Base-by-base conservation (phyloP, 345 rosid species). In the Citrus glauca region DNA sequence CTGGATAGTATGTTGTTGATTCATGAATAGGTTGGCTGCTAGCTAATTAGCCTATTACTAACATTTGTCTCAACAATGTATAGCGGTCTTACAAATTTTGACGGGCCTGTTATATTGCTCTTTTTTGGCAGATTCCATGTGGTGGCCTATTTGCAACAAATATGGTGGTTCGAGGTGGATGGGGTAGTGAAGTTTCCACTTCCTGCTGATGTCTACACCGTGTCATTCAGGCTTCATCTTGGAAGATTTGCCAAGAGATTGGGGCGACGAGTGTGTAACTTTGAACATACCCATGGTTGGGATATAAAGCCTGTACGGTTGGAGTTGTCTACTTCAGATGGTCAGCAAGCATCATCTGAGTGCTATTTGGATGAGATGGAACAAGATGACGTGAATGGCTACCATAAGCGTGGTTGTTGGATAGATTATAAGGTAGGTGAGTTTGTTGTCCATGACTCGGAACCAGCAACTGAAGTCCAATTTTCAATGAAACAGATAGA, bases 151-250 rank as follows among this genome's bases (percentile, higher is more conserved):
- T 85, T 93, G 81, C 97, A 89, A 83, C 97, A 93, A 87, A 89
- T 93, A 79, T 93, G 98, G 97, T 94, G 97, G 98, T 94, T 94
- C 80, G 96, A 93, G 87, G 97, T 90, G 16, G 97, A 92, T 71
- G 99, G 98, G 78, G 80, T 79, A 48, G 91, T 93, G 55, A 95
- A 83, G 82, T 93, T 92, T 83, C 93, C 93, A 81, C 87, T 95
- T 66, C 98, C 97, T 30, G 87, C 97, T 73, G 98, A 91, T 84
- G 60, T 87, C 27, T 95, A 93, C 85, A 90, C 96, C 30, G 55
- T 95, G 8, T 88, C 89, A 71, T 91, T 91, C 86, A 91, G 96
- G 87, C 91, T 93, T 80, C 98, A 91, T 87, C 90, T 93, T 25
- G 99, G 99, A 65, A 92, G 82, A 86, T 89, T 87, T 84, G 74